Evolutionary conservation across 805 yeast species (phyloP).

Genomic region (Ogataea saltuana): DNA sequence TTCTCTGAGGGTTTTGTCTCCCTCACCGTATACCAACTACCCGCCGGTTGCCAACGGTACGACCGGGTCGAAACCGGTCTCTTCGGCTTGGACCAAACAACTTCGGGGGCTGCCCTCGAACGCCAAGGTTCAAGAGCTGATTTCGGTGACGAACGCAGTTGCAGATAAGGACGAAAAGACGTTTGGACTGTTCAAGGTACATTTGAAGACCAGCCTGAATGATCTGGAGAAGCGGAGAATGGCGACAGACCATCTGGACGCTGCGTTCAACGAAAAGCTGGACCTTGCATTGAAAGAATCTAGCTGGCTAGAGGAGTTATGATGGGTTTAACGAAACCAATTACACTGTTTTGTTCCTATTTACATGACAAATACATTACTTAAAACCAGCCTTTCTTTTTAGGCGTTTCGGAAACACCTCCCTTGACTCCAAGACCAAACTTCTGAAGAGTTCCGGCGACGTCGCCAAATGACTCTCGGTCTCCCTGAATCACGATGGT

Average conservation of each 20-base stretch:
- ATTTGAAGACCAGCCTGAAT: conserved; percentile 21
- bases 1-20: conserved; percentile 1
- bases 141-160: conserved; percentile 8
- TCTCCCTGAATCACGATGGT: conserved; percentile 89
- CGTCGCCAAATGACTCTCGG: conserved; percentile 83
- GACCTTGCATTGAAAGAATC: conserved; percentile 8
- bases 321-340: background rate
- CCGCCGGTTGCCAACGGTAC: background rate
- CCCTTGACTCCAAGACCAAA: conserved; percentile 66
- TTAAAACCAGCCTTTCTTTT: conserved; percentile 27
- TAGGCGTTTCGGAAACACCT: conserved; percentile 4
- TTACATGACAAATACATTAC: conserved; percentile 8
- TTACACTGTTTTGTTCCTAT: too few relatives aligned
- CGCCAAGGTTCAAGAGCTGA: conserved; percentile 8
- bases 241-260: conserved; percentile 4
- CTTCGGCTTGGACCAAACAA: conserved; percentile 17
- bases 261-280: conserved; percentile 7
- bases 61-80: conserved; percentile 5
- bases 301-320: conserved; percentile 23
- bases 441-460: conserved; percentile 58
- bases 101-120: conserved; percentile 19
- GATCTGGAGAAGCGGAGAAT: conserved; percentile 10
- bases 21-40: background rate
- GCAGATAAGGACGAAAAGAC: conserved; percentile 22
- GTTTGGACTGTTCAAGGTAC: conserved; percentile 16